Percentiles rank a stretch among this genome's conserved stretches.
These are phyloP conservation scores for Elaeis guineensis DNA, from an alignment of 176 grass and related monocot species.

Conservation along the genomic window DNA sequence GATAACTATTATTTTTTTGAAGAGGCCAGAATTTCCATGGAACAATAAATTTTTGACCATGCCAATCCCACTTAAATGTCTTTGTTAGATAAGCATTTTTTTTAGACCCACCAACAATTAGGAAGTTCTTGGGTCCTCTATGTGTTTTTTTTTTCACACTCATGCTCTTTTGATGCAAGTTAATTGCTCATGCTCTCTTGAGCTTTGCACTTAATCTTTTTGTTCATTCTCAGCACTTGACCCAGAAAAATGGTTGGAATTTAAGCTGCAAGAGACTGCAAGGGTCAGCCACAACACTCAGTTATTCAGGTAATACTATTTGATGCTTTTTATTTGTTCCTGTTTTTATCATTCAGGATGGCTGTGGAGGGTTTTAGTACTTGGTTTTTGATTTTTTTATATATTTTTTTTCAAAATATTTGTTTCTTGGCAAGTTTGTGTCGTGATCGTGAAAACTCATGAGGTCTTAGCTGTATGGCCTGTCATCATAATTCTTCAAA, in stretches of 20 bases:
- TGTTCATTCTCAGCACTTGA: constrained; percentile 61
- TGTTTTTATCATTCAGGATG: background rate
- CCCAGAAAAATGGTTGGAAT: constrained; percentile 93
- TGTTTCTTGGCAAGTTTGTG: background rate
- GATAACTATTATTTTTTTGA: too few relatives aligned
- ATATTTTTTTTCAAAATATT: background rate
- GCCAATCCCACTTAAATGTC: too few relatives aligned
- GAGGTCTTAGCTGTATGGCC: too few relatives aligned
- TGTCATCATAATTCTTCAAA: too few relatives aligned
- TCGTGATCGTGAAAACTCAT: too few relatives aligned
- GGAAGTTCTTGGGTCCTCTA: background rate
- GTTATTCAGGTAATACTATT: constrained; percentile 66
- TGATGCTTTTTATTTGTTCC: constrained; percentile 3
- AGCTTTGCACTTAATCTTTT: background rate
- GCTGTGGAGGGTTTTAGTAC: too few relatives aligned
- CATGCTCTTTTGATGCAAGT: background rate
- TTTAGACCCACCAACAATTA: too few relatives aligned
- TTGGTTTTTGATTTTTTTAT: too few relatives aligned
- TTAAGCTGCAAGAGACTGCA: constrained; percentile 88
- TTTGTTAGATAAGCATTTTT: too few relatives aligned
- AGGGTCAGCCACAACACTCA: constrained; percentile 74
- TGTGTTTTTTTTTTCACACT: too few relatives aligned
- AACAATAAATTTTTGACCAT: too few relatives aligned
- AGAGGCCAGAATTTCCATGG: too few relatives aligned
- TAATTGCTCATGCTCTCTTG: background rate